These are phyloP conservation scores for Amanita phalloides DNA, from an alignment of 768 basidiomycete genomes.

Conservation along the genomic window DNA sequence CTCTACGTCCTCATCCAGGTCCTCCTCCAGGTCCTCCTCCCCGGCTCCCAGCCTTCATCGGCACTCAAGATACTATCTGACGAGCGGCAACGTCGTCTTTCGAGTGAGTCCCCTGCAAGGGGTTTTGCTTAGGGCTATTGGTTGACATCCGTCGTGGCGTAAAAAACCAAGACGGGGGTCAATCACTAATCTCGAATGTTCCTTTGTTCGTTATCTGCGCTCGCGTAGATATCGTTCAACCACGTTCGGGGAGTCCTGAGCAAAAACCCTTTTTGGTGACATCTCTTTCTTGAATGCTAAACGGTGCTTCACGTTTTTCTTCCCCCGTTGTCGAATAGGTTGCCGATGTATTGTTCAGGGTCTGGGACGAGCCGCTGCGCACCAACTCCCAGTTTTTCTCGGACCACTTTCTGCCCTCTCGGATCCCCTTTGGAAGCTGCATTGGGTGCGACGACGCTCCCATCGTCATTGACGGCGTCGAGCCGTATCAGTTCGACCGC, in stretches of 20 bases:
- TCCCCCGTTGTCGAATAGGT: not conserved
- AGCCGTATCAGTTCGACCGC: constrained; percentile 6
- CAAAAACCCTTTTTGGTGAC: constrained; percentile 5
- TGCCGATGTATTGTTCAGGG: constrained; percentile 2
- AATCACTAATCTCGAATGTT: not conserved
- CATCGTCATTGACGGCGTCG: constrained; percentile 6
- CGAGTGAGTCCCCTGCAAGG: constrained; percentile 3
- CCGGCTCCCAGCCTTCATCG: not conserved
- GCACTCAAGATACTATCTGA: constrained; percentile 7
- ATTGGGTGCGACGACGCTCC: constrained; percentile 1
- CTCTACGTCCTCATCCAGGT: no score
- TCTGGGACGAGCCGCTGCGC: not conserved
- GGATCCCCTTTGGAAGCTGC: not conserved
- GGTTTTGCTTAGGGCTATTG: constrained; percentile 2
- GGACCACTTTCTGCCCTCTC: not conserved
- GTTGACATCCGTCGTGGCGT: not conserved
- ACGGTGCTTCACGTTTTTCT: constrained; percentile 1
- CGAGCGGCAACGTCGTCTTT: constrained; percentile 4
- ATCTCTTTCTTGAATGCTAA: not conserved
- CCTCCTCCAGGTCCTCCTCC: not conserved
- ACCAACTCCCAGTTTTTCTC: not conserved
- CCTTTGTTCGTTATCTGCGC: not conserved
- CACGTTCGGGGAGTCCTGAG: constrained; percentile 1
- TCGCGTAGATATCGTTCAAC: not conserved
- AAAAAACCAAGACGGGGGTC: not conserved